Base-by-base conservation (phyloP, 2,329 filamentous ascomycete genomes). In the Botryotinia narcissicola region DNA sequence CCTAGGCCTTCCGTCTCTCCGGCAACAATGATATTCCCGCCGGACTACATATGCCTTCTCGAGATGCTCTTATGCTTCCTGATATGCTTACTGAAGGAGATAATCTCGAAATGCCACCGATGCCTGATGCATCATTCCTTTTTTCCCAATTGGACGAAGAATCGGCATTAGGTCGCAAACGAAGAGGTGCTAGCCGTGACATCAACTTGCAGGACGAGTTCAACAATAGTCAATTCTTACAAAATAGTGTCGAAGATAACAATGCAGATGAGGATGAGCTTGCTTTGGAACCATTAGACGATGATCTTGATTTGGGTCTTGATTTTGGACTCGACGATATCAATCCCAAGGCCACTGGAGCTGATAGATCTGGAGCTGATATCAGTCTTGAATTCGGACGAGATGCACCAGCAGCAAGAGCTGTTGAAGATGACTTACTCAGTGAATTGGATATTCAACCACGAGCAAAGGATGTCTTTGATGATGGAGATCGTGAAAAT, bases 21-120 rank as follows among this genome's bases (percentile, higher is more conserved):
- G 95, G 95, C 77, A 98, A 98, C 84, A 97, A 98, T 81, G 96
- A 99, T 83, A 88, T 98, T 78, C 93, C 95, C n/a, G 88, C 90
- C 69, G 93, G 92, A 79, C 87, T 95, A 25, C 91, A 93, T 79
- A 87, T 93, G 76, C 92, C 93, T 44, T 94, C 94, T 78, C 92
- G 95, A 67, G 93, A 95, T 81, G 92, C 94, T 42, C 88, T 98
- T 76, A 93, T 95, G 80, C 88, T 99, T 72, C 94, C 95, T 10
- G 96, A 99, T 84, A 91, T 92, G 71, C 92, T 99, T 77, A 98
- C 96, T 18, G 94, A 97, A 75, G 93, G 96, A 75, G 96, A 99
- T 81, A 91, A 91, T 79, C 85, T 91, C 63, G 89, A 91, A 76
- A 84, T 91, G 74, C 87, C 97, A 37, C 93, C 97, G 46, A 93